Evolutionary conservation across 2,329 filamentous ascomycete species (phyloP).

Genomic region (Pseudogymnoascus sp.): DNA sequence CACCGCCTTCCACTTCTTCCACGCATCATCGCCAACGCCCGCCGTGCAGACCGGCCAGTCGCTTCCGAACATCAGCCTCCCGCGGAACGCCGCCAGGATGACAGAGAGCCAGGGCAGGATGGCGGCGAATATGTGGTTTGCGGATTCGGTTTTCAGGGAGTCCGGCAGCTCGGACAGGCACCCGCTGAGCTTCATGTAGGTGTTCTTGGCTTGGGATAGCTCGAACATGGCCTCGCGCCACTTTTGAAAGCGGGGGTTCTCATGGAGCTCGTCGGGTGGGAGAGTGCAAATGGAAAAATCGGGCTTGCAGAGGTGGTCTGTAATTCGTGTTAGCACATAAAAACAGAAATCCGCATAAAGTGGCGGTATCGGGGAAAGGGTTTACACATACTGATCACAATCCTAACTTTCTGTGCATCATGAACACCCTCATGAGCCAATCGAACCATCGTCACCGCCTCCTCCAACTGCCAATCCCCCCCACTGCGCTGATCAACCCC

Average conservation of each 20-base stretch:
- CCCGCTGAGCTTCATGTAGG: conserved; percentile 91
- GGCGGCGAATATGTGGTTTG: conserved; percentile 51
- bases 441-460: conserved; percentile 61
- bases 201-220: conserved; percentile 53
- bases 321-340: conserved; percentile 16
- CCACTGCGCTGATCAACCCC: conserved; percentile 73
- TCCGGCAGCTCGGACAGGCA: conserved; percentile 68
- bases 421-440: conserved; percentile 53
- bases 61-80: conserved; percentile 79
- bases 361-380: neutral
- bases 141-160: conserved; percentile 39
- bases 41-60: conserved; percentile 91
- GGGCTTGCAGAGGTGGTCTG: conserved; percentile 87
- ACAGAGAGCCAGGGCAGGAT: conserved; percentile 64
- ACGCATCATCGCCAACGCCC: conserved; percentile 44
- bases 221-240: conserved; percentile 63
- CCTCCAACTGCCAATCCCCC: conserved; percentile 64
- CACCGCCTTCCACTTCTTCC: conserved; percentile 65
- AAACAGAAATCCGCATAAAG: neutral
- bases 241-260: conserved; percentile 42
- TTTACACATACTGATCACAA: conserved; percentile 28
- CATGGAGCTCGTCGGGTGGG: conserved; percentile 31
- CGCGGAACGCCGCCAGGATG: conserved; percentile 63
- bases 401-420: conserved; percentile 44
- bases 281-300: conserved; percentile 58